Evolutionary conservation across 176 grass and related monocot species (phyloP), one percentile per base, ranked within the genome.

Genomic region (Paspalum notatum): DNA sequence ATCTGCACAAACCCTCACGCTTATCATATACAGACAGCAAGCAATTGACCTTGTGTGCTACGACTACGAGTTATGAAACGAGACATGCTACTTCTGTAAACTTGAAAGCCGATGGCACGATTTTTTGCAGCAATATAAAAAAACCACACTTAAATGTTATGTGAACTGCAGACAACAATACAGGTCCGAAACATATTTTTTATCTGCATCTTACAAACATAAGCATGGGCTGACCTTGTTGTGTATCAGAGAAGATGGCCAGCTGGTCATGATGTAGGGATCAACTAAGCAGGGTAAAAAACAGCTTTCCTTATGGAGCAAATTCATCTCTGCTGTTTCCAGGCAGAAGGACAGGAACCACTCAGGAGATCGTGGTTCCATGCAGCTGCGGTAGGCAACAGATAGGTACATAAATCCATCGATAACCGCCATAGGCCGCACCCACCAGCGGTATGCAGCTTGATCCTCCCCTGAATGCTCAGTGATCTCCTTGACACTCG

Each of bases 371-470:
- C 4, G 32, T 9, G 15, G 3, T 8, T 39, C 7, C 27, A n/a
- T n/a, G n/a, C n/a, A n/a, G n/a, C 0, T 0, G 0, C 0, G 0
- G 61, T 17, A 16, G 6, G 1, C 4, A 11, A 64, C 0, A 39
- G 0, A 39, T 18, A 64, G 61, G 61, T 64, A 64, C 32, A 64
- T 32, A 64, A 17, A 17, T 5, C 15, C 5, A 64, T 64, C 40
- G 62, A 9, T 64, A 18, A 39, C 32, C 14, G 3, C 8, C 15
- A 18, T 18, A 39, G 16, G 14, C 15, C 2, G 3, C 32, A 64
- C 37, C 3, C 3, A n/a, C n/a, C n/a, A n/a, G n/a, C n/a, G n/a
- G n/a, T n/a, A n/a, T n/a, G n/a, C 7, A 40, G 40, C 14, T 18
- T 3, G 12, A 7, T 32, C 59, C 5, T 27, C 10, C 3, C n/a